Evolutionary conservation across 257 asterid species (phyloP).

Genomic region (Catharanthus roseus): DNA sequence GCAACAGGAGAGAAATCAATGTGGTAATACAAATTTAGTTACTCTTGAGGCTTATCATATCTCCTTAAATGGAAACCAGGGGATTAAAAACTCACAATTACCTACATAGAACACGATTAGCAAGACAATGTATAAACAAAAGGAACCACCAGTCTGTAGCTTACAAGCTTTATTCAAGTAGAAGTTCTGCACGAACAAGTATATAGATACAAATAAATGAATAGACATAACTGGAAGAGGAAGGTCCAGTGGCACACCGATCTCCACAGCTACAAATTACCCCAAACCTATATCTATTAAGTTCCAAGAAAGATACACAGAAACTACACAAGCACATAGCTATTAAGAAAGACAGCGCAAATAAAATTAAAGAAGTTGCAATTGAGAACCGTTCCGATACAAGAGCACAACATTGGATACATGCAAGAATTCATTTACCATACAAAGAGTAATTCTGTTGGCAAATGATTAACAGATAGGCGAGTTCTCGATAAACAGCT

Average conservation of each 20-base stretch:
- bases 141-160: background rate
- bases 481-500: background rate
- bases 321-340: background rate
- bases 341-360: background rate
- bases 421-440: background rate
- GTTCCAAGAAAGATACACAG: background rate
- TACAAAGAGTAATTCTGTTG: background rate
- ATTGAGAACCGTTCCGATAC: background rate
- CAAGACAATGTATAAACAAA: background rate
- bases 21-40: background rate
- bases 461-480: background rate
- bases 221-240: background rate
- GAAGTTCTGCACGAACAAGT: background rate
- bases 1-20: background rate
- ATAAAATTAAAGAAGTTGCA: background rate
- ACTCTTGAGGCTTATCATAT: background rate
- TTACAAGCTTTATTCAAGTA: background rate
- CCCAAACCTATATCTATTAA: too few relatives aligned
- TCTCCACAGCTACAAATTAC: background rate
- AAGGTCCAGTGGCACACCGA: background rate
- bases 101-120: background rate
- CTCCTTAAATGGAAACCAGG: background rate
- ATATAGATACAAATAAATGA: background rate
- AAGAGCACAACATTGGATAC: background rate
- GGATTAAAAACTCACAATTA: background rate